Evolutionary conservation across 2,329 filamentous ascomycete species (phyloP).

Genomic region (Pseudogymnoascus sp.): DNA sequence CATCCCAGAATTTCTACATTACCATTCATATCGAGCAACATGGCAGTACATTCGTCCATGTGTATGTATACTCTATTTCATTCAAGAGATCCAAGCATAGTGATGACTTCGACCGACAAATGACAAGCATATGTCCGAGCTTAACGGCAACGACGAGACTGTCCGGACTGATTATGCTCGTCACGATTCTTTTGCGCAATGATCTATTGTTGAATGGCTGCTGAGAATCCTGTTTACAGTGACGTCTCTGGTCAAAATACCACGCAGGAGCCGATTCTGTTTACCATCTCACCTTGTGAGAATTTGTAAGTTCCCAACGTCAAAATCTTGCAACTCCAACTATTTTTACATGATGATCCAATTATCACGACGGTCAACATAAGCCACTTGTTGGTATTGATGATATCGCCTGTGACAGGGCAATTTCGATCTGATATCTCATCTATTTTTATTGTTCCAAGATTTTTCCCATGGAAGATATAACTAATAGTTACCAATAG

Average conservation of each 20-base stretch:
- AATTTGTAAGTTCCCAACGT: constrained; percentile 7
- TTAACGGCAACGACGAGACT: constrained; percentile 45
- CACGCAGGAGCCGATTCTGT: constrained; percentile 16
- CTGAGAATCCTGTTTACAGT: constrained; percentile 15
- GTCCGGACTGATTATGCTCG: constrained; percentile 38
- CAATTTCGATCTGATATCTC: constrained; percentile 32
- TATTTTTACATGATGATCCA: constrained; percentile 57
- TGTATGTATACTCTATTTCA: constrained; percentile 5
- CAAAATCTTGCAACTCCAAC: constrained; percentile 13
- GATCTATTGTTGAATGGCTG: not conserved
- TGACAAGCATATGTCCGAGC: constrained; percentile 99
- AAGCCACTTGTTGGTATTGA: constrained; percentile 61
- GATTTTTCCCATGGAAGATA: constrained; percentile 6
- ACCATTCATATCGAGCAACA: not conserved
- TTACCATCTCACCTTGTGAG: constrained; percentile 12
- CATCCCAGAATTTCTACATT: constrained; percentile 5
- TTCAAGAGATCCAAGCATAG: constrained; percentile 29
- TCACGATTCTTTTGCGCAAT: constrained; percentile 11
- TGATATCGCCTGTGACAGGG: constrained; percentile 75
- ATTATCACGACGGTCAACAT: constrained; percentile 86
- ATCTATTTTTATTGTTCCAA: constrained; percentile 8
- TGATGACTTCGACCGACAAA: constrained; percentile 78
- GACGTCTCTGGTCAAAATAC: constrained; percentile 5
- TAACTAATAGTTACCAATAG: not conserved
- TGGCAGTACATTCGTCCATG: not conserved